A percentile compares a stretch with the other conserved stretches of the same genome.
Conservation (phyloP, 805 yeast species). For the Ogataea sp. region DNA sequence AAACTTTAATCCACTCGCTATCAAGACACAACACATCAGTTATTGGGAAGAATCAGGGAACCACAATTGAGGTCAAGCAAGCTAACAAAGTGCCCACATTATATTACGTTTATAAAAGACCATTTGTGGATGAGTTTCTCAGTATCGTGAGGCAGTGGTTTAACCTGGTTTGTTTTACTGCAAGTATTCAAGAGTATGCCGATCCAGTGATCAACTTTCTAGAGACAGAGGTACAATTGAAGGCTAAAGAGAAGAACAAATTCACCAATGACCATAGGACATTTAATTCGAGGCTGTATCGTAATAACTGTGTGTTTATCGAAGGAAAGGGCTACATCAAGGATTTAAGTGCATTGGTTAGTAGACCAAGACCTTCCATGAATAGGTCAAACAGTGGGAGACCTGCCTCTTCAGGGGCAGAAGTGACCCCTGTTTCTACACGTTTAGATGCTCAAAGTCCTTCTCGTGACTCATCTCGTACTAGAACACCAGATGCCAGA, state of each 20-base stretch:
- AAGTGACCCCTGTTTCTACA: too few relatives aligned
- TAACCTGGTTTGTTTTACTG: constrained; percentile 86
- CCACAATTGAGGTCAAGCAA: constrained; percentile 76
- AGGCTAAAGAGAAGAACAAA: constrained; percentile 14
- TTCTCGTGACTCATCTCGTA: constrained; percentile 3
- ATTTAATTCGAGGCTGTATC: constrained; percentile 57
- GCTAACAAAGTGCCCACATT: constrained; percentile 64
- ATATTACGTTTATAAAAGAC: constrained; percentile 87
- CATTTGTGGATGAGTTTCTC: constrained; percentile 81
- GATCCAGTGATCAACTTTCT: constrained; percentile 94
- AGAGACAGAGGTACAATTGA: constrained; percentile 47
- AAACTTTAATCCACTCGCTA: constrained; percentile 87
- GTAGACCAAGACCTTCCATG: neutral
- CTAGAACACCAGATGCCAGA: constrained; percentile 1
- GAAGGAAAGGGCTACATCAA: constrained; percentile 83
- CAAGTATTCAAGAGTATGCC: constrained; percentile 90
- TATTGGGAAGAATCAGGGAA: constrained; percentile 37
- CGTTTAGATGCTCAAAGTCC: neutral
- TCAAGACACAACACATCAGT: constrained; percentile 48
- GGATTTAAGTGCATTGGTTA: constrained; percentile 37
- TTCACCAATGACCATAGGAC: constrained; percentile 21
- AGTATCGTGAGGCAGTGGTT: constrained; percentile 78
- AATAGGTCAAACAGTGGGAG: neutral
- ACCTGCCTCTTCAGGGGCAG: neutral
- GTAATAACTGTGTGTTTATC: constrained; percentile 70